Evolutionary conservation across 805 yeast genomes (phyloP).

Genomic region (Wickerhamomyces tratensis): DNA sequence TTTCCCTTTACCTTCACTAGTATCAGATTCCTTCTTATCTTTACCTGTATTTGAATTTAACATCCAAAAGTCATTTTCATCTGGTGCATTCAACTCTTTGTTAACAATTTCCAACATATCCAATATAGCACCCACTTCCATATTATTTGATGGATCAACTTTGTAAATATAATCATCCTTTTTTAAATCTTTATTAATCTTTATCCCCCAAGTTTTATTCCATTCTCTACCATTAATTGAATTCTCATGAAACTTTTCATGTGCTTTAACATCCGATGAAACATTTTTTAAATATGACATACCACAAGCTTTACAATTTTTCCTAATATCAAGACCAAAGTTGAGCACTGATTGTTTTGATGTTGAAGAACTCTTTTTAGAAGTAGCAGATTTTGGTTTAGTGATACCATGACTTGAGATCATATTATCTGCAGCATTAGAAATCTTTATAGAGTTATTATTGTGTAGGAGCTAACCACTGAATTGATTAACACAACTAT

Average conservation of each 20-base stretch:
- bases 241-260: slow-evolving; percentile 39
- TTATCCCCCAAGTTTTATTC: slow-evolving; percentile 27
- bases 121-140: slow-evolving; percentile 24
- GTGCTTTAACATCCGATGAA: slow-evolving; percentile 33
- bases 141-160: slow-evolving; percentile 20
- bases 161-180: slow-evolving; percentile 23
- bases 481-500: too few species aligned
- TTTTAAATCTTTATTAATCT: slow-evolving; percentile 1
- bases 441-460: too few species aligned
- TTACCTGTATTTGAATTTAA: slow-evolving; percentile 1
- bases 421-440: too few species aligned
- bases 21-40: slow-evolving; percentile 5
- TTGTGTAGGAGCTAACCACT: too few species aligned
- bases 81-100: slow-evolving; percentile 51
- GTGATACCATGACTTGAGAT: too few species aligned
- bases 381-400: too few species aligned
- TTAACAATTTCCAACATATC: slow-evolving; percentile 46
- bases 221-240: slow-evolving; percentile 42
- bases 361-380: too few species aligned
- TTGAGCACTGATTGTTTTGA: slow-evolving; percentile 8
- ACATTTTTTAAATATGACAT: slow-evolving; percentile 40
- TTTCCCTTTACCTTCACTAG: slow-evolving; percentile 22
- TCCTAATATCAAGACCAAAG: slow-evolving; percentile 9
- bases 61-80: slow-evolving; percentile 32
- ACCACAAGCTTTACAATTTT: slow-evolving; percentile 39